Conservation (phyloP, 1,139 yeast genomes). For the Yamadazyma trypodendri region DNA sequence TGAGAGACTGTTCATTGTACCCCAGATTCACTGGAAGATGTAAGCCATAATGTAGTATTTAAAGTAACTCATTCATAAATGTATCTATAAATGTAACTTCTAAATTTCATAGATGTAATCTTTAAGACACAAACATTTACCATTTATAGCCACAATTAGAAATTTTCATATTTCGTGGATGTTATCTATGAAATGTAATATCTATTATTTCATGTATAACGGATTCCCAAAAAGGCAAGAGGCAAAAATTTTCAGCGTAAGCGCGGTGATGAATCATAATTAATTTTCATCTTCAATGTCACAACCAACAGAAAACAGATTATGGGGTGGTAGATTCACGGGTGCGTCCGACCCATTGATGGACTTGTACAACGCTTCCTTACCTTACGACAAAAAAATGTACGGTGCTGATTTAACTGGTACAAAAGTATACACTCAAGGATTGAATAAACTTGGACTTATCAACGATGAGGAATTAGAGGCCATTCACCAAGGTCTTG, state of each 20-base stretch:
- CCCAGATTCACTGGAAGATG: slow-evolving; percentile 99
- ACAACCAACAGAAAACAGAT: slow-evolving; percentile 56
- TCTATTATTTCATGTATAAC: neutral
- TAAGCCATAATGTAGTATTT: slow-evolving; percentile 66
- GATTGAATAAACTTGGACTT: slow-evolving; percentile 75
- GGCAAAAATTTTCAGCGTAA: slow-evolving; percentile 15
- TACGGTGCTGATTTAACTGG: slow-evolving; percentile 92
- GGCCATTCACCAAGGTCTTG: slow-evolving; percentile 82
- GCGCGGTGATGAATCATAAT: slow-evolving; percentile 37
- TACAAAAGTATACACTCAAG: slow-evolving; percentile 88
- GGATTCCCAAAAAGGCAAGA: slow-evolving; percentile 24
- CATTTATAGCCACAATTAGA: too few species aligned
- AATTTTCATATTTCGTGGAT: too few species aligned
- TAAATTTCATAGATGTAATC: too few species aligned
- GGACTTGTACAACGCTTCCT: slow-evolving; percentile 95
- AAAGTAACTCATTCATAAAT: slow-evolving; percentile 1
- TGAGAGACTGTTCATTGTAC: slow-evolving; percentile 94
- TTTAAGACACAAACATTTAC: too few species aligned
- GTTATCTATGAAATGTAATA: neutral
- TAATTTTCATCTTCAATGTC: slow-evolving; percentile 11
- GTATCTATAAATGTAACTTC: too few species aligned
- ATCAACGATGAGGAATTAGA: slow-evolving; percentile 67
- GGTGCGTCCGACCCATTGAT: slow-evolving; percentile 95
- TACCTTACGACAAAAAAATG: slow-evolving; percentile 95
- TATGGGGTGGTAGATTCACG: slow-evolving; percentile 99